These are phyloP conservation scores for Scenedesmus sp. DNA, from an alignment of 163 green algal species.

Conservation along the genomic window DNA sequence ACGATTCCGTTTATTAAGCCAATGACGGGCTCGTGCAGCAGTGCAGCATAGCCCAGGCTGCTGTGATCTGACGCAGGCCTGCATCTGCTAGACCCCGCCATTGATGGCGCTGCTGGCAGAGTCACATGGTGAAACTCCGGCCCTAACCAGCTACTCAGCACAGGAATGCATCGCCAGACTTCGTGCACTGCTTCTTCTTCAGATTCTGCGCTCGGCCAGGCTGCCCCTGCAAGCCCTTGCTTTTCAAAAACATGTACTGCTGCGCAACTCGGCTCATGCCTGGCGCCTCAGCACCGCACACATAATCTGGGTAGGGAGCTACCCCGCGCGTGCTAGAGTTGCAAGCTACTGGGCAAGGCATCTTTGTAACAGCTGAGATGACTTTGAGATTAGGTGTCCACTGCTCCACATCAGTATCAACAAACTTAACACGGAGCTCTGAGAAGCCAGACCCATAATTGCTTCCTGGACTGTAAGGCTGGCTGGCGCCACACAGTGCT, in stretches of 20 bases:
- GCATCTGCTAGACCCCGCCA: no score
- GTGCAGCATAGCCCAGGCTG: no score
- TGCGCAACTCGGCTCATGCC: background rate
- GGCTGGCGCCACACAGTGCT: background rate
- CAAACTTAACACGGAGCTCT: no score
- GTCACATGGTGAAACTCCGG: no score
- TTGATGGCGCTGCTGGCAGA: no score
- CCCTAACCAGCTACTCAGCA: background rate
- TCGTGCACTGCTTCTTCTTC: background rate
- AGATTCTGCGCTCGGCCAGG: background rate
- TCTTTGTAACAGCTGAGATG: background rate
- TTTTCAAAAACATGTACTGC: background rate
- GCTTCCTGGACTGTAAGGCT: no score
- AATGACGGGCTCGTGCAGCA: no score
- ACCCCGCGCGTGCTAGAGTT: background rate
- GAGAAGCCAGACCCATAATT: no score
- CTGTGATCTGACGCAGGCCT: no score
- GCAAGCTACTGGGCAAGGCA: background rate
- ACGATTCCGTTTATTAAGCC: no score
- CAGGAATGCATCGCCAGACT: background rate
- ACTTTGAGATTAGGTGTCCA: background rate
- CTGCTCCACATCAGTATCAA: background rate
- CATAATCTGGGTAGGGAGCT: background rate
- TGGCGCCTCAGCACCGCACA: background rate
- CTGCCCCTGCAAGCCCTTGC: background rate